Evolutionary conservation across 257 asterid genomes (phyloP).

Genomic region (Solanum okadae): DNA sequence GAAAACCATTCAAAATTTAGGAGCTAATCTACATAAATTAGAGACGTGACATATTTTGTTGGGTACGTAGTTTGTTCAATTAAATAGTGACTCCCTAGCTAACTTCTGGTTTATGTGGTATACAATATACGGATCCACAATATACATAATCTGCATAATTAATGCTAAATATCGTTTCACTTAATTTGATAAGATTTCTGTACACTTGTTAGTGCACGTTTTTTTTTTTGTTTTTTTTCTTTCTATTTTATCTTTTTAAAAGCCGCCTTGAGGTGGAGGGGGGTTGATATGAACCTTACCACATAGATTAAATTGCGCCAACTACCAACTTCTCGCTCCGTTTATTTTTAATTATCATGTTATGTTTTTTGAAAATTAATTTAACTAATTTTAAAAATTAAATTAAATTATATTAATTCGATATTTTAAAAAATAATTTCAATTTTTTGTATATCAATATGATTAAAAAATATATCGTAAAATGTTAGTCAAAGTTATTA

Average conservation of each 20-base stretch:
- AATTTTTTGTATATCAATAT: too few species aligned
- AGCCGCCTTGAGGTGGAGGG: not conserved
- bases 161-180: not conserved
- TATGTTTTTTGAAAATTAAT: accelerated
- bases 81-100: not conserved
- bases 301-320: not conserved
- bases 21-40: not conserved
- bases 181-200: not conserved
- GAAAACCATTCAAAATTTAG: not conserved
- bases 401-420: too few species aligned
- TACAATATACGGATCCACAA: too few species aligned
- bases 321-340: not conserved
- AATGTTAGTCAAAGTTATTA: too few species aligned
- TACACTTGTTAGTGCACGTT: not conserved
- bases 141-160: not conserved
- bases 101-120: not conserved
- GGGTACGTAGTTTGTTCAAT: not conserved
- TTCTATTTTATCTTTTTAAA: not conserved
- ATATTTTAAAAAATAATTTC: too few species aligned
- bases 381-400: accelerated
- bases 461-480: too few species aligned
- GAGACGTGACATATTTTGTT: not conserved
- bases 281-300: not conserved
- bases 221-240: not conserved
- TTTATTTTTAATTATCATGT: too few species aligned